phyloP scores from a whole-genome alignment of 2,329 filamentous ascomycete genomes.

The Tolypocladium sp. region DNA sequence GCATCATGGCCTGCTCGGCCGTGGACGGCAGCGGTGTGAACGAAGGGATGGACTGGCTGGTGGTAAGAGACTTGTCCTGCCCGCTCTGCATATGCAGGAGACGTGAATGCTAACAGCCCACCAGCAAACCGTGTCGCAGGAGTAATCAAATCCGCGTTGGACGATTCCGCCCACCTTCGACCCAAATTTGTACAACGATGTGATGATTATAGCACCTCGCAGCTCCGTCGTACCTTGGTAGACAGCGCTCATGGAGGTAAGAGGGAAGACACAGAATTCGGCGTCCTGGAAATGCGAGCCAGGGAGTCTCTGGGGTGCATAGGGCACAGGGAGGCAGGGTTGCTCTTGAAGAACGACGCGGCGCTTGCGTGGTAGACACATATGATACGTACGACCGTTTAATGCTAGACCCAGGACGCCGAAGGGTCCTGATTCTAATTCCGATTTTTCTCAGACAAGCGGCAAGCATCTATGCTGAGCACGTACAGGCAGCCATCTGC shows the following conservation, averaged over 20 bases:
- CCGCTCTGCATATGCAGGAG: not conserved
- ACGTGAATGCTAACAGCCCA: not conserved
- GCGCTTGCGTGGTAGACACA: slow-evolving; percentile 3
- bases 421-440: not conserved
- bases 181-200: slow-evolving; percentile 20
- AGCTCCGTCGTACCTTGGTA: slow-evolving; percentile 17
- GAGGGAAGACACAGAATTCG: slow-evolving; percentile 3
- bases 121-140: slow-evolving; percentile 27
- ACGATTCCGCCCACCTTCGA: slow-evolving; percentile 8
- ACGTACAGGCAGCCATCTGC: not conserved
- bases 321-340: not conserved
- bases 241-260: slow-evolving; percentile 12
- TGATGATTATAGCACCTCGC: slow-evolving; percentile 18
- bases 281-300: slow-evolving; percentile 1
- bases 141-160: slow-evolving; percentile 11
- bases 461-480: not conserved
- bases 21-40: slow-evolving; percentile 91
- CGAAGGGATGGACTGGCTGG: slow-evolving; percentile 99
- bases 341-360: not conserved
- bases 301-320: slow-evolving; percentile 1
- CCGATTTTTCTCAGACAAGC: not conserved
- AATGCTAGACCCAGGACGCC: slow-evolving; percentile 5
- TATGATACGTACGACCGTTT: slow-evolving; percentile 7
- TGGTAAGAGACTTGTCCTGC: slow-evolving; percentile 49
- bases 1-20: slow-evolving; percentile 93